These are phyloP conservation scores for Acanthamoeba triangularis DNA, from an alignment of 208 protist genomes.

Conservation along the genomic window DNA sequence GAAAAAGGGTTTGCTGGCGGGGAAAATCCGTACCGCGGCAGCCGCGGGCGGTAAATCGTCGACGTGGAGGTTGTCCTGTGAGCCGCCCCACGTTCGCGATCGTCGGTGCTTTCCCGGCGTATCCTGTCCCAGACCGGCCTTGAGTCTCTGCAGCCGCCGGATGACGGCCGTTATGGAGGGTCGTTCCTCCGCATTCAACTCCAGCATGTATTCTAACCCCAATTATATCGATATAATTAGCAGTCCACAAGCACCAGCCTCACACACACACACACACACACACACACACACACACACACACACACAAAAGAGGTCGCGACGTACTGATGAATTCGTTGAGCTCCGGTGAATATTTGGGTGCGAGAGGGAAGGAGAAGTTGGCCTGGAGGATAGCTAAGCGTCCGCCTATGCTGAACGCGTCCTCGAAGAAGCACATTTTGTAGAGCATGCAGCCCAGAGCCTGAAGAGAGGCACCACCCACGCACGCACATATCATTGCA, in stretches of 20 bases:
- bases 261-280: too few species aligned
- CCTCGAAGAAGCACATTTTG: conserved; percentile 76
- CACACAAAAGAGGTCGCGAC: too few species aligned
- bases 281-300: too few species aligned
- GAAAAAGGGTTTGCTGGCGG: too few species aligned
- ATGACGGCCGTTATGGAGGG: conserved; percentile 47
- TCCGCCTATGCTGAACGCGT: conserved; percentile 68
- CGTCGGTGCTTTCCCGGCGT: neutral
- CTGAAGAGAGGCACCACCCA: neutral
- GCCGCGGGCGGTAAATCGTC: neutral
- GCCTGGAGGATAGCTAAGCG: conserved; percentile 66
- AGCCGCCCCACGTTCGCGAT: conserved; percentile 43
- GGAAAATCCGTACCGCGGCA: neutral
- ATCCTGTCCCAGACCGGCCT: neutral
- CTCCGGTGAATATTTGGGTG: conserved; percentile 56
- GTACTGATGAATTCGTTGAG: conserved; percentile 53
- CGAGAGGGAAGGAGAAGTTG: conserved; percentile 25
- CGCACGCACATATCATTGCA: neutral
- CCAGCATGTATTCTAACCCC: conserved; percentile 30
- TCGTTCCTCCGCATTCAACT: conserved; percentile 25
- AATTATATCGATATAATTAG: too few species aligned
- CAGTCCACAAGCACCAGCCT: too few species aligned
- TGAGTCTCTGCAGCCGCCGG: conserved; percentile 45
- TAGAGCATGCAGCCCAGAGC: conserved; percentile 73
- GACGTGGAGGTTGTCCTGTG: neutral